Conservation (phyloP, 2,329 filamentous ascomycete species). For the Emmonsiellopsis sp. region DNA sequence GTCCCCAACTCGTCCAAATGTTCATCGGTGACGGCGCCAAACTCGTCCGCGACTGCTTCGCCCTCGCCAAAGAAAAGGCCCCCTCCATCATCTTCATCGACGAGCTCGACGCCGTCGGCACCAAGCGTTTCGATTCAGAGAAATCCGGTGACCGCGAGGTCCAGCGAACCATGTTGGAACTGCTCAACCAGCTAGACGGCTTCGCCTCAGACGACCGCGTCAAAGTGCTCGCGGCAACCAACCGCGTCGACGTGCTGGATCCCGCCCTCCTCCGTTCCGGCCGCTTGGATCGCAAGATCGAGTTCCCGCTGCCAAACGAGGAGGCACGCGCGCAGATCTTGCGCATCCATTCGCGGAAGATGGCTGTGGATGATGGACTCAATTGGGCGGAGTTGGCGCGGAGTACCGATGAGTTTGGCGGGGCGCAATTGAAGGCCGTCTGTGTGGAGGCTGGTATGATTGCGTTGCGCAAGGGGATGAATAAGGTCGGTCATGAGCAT, state of each 20-base stretch:
- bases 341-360: constrained; percentile 95
- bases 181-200: constrained; percentile 95
- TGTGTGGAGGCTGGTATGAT: constrained; percentile 99
- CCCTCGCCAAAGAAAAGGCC: constrained; percentile 95
- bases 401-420: constrained; percentile 96
- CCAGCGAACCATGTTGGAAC: constrained; percentile 95
- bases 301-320: constrained; percentile 96
- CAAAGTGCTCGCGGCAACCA: constrained; percentile 91
- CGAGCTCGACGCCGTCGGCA: constrained; percentile 95
- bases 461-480: constrained; percentile 84
- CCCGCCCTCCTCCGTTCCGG: constrained; percentile 85
- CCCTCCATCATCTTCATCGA: constrained; percentile 99
- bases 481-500: constrained; percentile 95
- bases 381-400: constrained; percentile 95
- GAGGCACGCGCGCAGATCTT: constrained; percentile 95
- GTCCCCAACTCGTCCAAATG: constrained; percentile 97
- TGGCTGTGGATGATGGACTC: constrained; percentile 86
- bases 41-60: constrained; percentile 94
- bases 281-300: constrained; percentile 91
- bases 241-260: constrained; percentile 88
- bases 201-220: constrained; percentile 95
- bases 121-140: constrained; percentile 96
- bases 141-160: constrained; percentile 98
- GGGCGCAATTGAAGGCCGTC: constrained; percentile 94
- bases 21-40: constrained; percentile 99